Conservation (phyloP, 306 rosid species). For the Fragaria vesca region DNA sequence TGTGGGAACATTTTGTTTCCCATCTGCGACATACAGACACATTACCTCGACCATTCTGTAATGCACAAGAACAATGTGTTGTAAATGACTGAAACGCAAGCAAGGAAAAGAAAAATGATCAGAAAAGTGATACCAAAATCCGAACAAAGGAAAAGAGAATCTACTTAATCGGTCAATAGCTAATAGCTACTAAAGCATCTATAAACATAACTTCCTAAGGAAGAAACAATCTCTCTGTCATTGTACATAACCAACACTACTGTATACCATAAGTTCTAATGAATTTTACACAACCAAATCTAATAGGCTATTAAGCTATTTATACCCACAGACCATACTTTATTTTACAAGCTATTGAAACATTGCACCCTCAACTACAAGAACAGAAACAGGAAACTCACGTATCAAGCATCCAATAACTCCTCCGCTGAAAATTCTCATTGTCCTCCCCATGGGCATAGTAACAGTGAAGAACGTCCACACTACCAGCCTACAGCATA, state of each 20-base stretch:
- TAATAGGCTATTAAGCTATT: background rate
- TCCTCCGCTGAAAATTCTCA: slow-evolving; percentile 63
- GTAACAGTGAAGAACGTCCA: slow-evolving; percentile 70
- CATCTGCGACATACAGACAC: background rate
- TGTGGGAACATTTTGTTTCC: background rate
- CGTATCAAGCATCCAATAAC: slow-evolving; percentile 85
- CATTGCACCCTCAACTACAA: background rate
- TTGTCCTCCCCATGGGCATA: slow-evolving; percentile 84
- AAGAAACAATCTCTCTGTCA: background rate
- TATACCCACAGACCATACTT: background rate
- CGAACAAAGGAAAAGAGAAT: background rate
- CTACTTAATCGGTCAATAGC: background rate
- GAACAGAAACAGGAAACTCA: slow-evolving; percentile 33
- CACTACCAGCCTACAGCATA: slow-evolving; percentile 55
- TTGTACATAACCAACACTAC: background rate
- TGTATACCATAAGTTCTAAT: background rate
- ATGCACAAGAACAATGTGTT: slow-evolving; percentile 81
- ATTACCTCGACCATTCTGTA: slow-evolving; percentile 67
- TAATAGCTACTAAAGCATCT: background rate
- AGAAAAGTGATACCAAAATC: background rate
- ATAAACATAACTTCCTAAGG: background rate
- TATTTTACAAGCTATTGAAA: background rate
- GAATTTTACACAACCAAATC: background rate
- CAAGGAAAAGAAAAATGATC: slow-evolving; percentile 9
- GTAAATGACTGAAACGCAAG: slow-evolving; percentile 51